Percentiles rank a stretch among this genome's conserved stretches.
Conservation (phyloP, 306 rosid species). For the Vigna reflexopilosa region DNA sequence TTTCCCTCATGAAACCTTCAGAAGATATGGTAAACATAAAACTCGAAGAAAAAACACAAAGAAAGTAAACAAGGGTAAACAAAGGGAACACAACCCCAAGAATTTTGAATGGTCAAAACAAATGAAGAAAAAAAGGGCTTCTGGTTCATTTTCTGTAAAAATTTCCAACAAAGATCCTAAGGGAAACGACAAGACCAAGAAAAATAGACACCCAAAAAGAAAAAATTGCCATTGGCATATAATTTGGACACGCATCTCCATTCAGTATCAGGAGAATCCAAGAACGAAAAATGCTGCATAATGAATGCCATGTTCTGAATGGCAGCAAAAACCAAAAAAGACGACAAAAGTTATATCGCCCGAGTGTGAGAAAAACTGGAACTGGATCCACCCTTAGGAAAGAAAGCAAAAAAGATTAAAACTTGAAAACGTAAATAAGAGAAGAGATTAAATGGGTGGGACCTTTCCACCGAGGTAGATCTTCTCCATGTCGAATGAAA, state of each 20-base stretch:
- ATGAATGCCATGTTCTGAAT: neutral
- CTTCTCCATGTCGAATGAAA: conserved; percentile 83
- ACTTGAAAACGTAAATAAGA: conserved; percentile 17
- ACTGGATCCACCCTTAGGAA: neutral
- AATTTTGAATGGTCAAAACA: neutral
- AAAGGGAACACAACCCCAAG: conserved; percentile 27
- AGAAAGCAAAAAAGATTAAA: neutral
- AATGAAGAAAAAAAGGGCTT: neutral
- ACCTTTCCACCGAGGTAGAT: conserved; percentile 99
- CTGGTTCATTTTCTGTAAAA: neutral
- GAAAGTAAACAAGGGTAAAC: neutral
- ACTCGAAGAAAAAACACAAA: neutral
- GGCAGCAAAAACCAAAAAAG: neutral
- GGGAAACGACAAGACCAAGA: conserved; percentile 16
- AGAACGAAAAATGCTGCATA: conserved; percentile 43
- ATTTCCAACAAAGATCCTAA: conserved; percentile 36
- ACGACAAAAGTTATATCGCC: neutral
- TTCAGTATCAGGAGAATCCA: conserved; percentile 15
- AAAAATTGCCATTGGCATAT: neutral
- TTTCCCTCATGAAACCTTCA: conserved; percentile 31
- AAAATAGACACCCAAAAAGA: neutral
- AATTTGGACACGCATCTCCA: conserved; percentile 25
- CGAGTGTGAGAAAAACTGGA: conserved; percentile 13
- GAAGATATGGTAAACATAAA: conserved; percentile 13
- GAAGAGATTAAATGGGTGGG: neutral